A percentile compares a stretch with the other conserved stretches of the same genome.
Conservation (phyloP, 2,329 filamentous ascomycete genomes). For the Cordyceps farinosa region DNA sequence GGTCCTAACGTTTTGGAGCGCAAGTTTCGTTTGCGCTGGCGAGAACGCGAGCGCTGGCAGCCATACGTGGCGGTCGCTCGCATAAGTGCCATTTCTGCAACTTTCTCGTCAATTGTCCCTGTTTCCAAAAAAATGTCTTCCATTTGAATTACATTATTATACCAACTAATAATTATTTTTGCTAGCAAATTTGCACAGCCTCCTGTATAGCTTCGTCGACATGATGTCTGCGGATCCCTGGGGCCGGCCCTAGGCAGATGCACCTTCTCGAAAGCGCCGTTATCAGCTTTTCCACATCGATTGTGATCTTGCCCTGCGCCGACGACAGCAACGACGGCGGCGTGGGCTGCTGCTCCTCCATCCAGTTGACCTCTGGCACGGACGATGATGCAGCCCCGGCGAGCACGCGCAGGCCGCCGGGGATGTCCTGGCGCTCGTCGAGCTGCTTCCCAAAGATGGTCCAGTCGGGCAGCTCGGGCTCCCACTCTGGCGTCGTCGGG, state of each 20-base stretch:
- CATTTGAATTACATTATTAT: background rate
- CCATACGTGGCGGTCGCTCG: no score
- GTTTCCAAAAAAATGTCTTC: background rate
- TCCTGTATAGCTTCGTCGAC: slow-evolving; percentile 18
- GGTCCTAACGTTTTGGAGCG: background rate
- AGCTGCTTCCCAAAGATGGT: slow-evolving; percentile 15
- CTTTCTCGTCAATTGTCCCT: no score
- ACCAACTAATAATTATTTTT: background rate
- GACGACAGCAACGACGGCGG: background rate
- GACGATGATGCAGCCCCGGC: background rate
- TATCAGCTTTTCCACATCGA: slow-evolving; percentile 13
- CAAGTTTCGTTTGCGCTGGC: background rate
- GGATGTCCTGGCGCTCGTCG: slow-evolving; percentile 11
- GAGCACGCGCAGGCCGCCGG: slow-evolving; percentile 5
- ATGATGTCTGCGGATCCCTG: slow-evolving; percentile 11
- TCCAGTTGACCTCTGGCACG: background rate
- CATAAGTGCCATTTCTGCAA: no score
- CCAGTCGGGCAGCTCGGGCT: slow-evolving; percentile 16
- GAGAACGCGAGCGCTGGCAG: background rate
- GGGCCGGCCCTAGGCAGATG: slow-evolving; percentile 15
- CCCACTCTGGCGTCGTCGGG: slow-evolving; percentile 12
- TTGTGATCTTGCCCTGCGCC: slow-evolving; percentile 9
- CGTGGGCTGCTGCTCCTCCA: background rate
- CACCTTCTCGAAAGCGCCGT: background rate
- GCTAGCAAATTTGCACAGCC: slow-evolving; percentile 1